Evolutionary conservation across 306 rosid genomes (phyloP), one percentile per base, ranked within the genome.

Genomic region (Erythrophleum fordii): DNA sequence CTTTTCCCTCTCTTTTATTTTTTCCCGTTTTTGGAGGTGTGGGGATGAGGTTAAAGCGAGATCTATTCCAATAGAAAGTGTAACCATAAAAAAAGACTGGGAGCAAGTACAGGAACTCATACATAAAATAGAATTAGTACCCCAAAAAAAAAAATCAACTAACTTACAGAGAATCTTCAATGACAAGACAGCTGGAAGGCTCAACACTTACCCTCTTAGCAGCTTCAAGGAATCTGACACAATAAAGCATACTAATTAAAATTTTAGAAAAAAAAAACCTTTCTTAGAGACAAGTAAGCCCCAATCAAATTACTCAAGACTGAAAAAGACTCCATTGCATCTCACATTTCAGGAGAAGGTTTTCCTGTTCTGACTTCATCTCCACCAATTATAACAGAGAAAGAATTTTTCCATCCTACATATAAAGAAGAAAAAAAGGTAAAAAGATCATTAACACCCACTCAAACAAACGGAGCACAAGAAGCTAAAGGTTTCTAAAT

Each of bases 341-440:
- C 95, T 84, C 84, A 93, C 99, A 93, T 91, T 61, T 95, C 99
- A 42, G 98, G 98, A 78, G 97, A 91, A 49, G 99, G 99, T 85
- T 95, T 95, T 74, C 86, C 93, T 4, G 73, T 68, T 72, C 83
- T 83, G 77, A 93, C 97, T 90, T 95, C 99, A 41, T 95, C 94
- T 53, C 96, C 95, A 48, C 98, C 98, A 73, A 95, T 73, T 71
- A 93, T 88, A 74, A 89, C 87, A 45, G 94, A 78, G 80, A 95
- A 95, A 42, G 94, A 90, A 51, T 87, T 91, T 79, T 90, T 93
- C 99, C 98, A 95, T 44, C 98, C 99, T 95, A 82, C 76, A 81
- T 25, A 52, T 22, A 59, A 64, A 78, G 49, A 81, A n/a, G n/a
- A n/a, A n/a, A n/a, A n/a, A n/a, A 20, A 41, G 79, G 72, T 5